Percentiles rank a stretch among this genome's conserved stretches.
phyloP scores from a whole-genome alignment of 2,329 filamentous ascomycete species.

The Colletotrichum endophyticum region DNA sequence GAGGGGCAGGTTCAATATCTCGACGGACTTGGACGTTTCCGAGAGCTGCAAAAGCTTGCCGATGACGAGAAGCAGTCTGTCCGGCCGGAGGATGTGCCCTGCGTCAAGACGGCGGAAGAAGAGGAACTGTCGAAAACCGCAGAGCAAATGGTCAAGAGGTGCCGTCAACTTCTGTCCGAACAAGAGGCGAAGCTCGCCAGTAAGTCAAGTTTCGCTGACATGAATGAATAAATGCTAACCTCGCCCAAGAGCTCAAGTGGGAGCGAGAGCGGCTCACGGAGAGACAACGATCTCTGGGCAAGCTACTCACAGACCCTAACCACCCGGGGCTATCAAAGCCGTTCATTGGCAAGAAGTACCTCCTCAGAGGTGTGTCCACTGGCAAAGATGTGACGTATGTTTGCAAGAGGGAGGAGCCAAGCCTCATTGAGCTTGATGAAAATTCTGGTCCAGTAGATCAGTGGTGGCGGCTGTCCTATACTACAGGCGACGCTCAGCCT shows the following conservation, averaged over 20 bases:
- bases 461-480: conserved; percentile 61
- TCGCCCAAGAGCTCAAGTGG: conserved; percentile 29
- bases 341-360: conserved; percentile 50
- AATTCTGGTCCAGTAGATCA: conserved; percentile 43
- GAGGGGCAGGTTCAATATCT: conserved; percentile 34
- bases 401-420: conserved; percentile 46
- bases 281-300: conserved; percentile 42
- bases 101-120: conserved; percentile 36
- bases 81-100: conserved; percentile 44
- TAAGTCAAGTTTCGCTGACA: conserved; percentile 27
- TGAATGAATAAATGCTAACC: conserved; percentile 24
- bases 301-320: conserved; percentile 42
- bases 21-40: conserved; percentile 37
- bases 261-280: conserved; percentile 35
- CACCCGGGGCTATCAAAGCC: conserved; percentile 39
- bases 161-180: conserved; percentile 37
- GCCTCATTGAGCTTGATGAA: conserved; percentile 47
- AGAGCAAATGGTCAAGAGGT: conserved; percentile 36
- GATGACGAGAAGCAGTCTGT: conserved; percentile 43
- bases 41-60: conserved; percentile 39
- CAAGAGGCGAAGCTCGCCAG: conserved; percentile 37
- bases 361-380: conserved; percentile 57
- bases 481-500: conserved; percentile 41
- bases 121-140: conserved; percentile 31
- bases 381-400: conserved; percentile 53